Evolutionary conservation across 345 rosid species (phyloP).

Genomic region (Camelina sativa): DNA sequence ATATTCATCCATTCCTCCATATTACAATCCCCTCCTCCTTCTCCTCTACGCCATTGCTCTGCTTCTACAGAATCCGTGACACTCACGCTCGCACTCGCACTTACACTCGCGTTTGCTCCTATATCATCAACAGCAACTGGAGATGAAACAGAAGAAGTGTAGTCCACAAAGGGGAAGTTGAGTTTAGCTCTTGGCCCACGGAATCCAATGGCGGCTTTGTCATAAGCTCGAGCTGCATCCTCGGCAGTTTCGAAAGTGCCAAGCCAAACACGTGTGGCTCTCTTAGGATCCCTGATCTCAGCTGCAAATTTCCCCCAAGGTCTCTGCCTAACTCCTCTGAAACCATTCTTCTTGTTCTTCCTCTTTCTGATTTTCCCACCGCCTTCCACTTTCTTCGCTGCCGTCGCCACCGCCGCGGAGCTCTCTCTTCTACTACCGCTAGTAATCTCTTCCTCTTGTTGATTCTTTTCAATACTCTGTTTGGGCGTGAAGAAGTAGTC

Average conservation of each 20-base stretch:
- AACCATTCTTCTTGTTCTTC: constrained; percentile 58
- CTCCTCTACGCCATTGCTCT: constrained; percentile 40
- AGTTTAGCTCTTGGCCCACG: constrained; percentile 74
- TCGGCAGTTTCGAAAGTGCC: constrained; percentile 91
- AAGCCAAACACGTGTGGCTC: constrained; percentile 86
- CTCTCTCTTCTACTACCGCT: constrained; percentile 20
- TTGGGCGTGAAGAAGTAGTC: constrained; percentile 69
- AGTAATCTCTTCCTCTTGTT: constrained; percentile 13
- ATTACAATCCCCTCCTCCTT: constrained; percentile 45
- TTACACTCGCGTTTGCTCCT: neutral
- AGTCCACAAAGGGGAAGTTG: constrained; percentile 66
- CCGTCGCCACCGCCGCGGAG: neutral
- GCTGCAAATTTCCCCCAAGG: constrained; percentile 99
- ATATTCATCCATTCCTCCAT: constrained; percentile 54
- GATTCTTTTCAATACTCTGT: constrained; percentile 28
- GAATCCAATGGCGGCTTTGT: constrained; percentile 70
- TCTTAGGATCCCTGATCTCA: constrained; percentile 88
- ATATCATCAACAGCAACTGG: neutral
- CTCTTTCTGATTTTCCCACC: constrained; percentile 46
- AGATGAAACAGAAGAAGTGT: neutral
- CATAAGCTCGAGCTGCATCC: constrained; percentile 95
- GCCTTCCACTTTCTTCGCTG: constrained; percentile 30
- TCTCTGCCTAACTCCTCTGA: constrained; percentile 96
- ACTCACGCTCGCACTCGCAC: constrained; percentile 22
- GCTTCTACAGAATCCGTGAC: constrained; percentile 27